Conservation (phyloP, 208 protist species). For the Borovskyia barvae region DNA sequence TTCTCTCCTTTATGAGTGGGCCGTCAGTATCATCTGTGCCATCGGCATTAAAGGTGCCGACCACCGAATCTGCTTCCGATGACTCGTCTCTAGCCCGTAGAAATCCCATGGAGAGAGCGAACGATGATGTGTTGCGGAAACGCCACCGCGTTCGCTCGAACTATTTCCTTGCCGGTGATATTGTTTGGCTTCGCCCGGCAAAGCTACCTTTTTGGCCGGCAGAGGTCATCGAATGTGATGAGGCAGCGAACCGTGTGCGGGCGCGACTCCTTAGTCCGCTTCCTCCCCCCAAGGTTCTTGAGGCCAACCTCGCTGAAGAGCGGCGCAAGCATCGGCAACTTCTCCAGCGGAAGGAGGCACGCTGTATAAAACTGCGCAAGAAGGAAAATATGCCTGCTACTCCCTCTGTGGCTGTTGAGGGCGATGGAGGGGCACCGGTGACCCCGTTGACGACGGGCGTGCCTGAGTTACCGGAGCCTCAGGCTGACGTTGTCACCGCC, state of each 20-base stretch:
- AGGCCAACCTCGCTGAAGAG: constrained; percentile 41
- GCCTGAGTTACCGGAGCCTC: not conserved
- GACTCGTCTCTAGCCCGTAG: not conserved
- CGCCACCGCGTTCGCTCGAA: constrained; percentile 56
- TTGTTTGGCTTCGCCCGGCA: constrained; percentile 81
- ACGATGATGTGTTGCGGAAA: constrained; percentile 4
- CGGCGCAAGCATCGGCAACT: constrained; percentile 10
- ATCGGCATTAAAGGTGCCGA: too few relatives aligned
- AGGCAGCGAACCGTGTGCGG: constrained; percentile 52
- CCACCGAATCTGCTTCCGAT: too few relatives aligned
- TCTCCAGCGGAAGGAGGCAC: constrained; percentile 19
- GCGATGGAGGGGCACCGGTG: not conserved
- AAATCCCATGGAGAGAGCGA: not conserved
- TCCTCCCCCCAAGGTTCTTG: constrained; percentile 40
- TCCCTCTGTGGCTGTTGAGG: too few relatives aligned
- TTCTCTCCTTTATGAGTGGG: too few relatives aligned
- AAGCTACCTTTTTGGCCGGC: constrained; percentile 86
- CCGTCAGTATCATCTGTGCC: too few relatives aligned
- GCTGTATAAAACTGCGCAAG: constrained; percentile 21
- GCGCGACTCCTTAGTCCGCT: constrained; percentile 55
- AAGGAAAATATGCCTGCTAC: not conserved
- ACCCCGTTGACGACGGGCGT: not conserved
- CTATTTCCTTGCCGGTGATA: constrained; percentile 78
- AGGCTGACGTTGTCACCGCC: constrained; percentile 48
- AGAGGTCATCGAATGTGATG: constrained; percentile 66